phyloP scores from a whole-genome alignment of 2,329 filamentous ascomycete species.

The Ceratocystiopsis minuta region DNA sequence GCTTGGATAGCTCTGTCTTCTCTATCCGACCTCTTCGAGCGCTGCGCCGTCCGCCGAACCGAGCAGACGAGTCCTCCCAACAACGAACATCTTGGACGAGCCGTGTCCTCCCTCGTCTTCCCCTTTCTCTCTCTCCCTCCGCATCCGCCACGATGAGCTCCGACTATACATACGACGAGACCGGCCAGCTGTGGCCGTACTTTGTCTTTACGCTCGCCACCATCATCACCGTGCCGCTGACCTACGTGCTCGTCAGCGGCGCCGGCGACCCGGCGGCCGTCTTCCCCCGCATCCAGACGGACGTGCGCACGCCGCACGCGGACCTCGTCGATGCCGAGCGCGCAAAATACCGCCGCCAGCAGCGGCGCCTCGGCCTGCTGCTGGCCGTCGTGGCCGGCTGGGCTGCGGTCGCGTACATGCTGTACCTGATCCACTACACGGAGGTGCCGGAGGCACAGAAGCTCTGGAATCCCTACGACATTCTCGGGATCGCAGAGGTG shows the following conservation, averaged over 20 bases:
- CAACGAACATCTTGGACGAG: too few species aligned
- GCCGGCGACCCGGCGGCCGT: slow-evolving; percentile 61
- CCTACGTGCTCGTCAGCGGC: slow-evolving; percentile 70
- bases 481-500: slow-evolving; percentile 70
- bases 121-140: neutral
- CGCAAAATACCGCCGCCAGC: slow-evolving; percentile 73
- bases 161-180: slow-evolving; percentile 96
- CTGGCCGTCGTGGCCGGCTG: slow-evolving; percentile 62
- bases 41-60: too few species aligned
- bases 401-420: slow-evolving; percentile 72
- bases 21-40: too few species aligned
- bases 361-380: slow-evolving; percentile 73
- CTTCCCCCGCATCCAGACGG: slow-evolving; percentile 64
- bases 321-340: slow-evolving; percentile 70
- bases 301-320: slow-evolving; percentile 66
- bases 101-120: too few species aligned
- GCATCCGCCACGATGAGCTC: slow-evolving; percentile 49
- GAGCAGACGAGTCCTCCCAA: too few species aligned
- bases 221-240: slow-evolving; percentile 76
- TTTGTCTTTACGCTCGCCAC: slow-evolving; percentile 85
- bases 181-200: slow-evolving; percentile 97
- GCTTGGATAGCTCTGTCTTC: too few species aligned
- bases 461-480: slow-evolving; percentile 94
- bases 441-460: slow-evolving; percentile 46
- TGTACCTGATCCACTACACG: slow-evolving; percentile 74